These are phyloP conservation scores for Jatropha curcas DNA, from an alignment of 345 rosid genomes.

Conservation along the genomic window DNA sequence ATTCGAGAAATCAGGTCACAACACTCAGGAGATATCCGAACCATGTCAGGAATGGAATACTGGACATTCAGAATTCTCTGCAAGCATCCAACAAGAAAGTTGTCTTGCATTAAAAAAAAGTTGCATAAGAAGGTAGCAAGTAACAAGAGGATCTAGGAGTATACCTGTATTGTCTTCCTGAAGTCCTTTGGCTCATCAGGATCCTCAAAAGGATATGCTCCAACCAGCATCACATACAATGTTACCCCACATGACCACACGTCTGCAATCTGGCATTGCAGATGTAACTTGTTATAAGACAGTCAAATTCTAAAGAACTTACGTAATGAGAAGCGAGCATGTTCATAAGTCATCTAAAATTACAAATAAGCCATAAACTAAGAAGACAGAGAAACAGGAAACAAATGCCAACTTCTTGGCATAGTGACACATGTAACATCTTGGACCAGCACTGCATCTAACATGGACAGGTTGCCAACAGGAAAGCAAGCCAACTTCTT, in stretches of 20 bases:
- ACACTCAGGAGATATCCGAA: constrained; percentile 32
- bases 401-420: not conserved
- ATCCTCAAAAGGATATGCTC: constrained; percentile 38
- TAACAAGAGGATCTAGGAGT: not conserved
- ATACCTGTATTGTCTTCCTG: constrained; percentile 35
- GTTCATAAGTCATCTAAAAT: too few relatives aligned
- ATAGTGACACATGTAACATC: not conserved
- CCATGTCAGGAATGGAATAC: constrained; percentile 25
- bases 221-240: constrained; percentile 33
- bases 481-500: not conserved
- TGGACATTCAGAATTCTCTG: constrained; percentile 37
- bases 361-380: not conserved
- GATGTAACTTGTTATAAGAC: not conserved
- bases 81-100: constrained; percentile 16
- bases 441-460: not conserved
- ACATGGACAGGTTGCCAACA: not conserved
- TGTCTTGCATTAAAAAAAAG: not conserved
- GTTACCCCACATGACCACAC: constrained; percentile 43
- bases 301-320: not conserved
- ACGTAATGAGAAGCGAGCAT: not conserved
- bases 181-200: constrained; percentile 38
- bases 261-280: constrained; percentile 32
- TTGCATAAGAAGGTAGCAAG: not conserved
- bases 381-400: not conserved
- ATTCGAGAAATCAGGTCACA: constrained; percentile 31